Evolutionary conservation across 352 stramenopile genomes (phyloP).

Genomic region (Phytophthora sojae): DNA sequence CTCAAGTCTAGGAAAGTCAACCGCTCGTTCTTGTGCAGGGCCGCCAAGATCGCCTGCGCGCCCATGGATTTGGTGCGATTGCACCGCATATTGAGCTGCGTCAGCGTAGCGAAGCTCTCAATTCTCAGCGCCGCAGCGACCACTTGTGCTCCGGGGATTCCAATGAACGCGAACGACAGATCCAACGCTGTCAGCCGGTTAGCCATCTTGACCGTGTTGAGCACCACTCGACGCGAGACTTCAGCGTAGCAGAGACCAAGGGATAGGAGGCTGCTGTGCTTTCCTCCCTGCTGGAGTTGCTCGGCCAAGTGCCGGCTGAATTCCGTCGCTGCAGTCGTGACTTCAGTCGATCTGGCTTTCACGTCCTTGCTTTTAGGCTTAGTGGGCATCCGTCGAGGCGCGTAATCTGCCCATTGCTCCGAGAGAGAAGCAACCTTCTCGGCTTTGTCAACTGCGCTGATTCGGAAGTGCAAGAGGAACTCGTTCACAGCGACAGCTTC

Average conservation of each 20-base stretch:
- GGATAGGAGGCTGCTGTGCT: conserved; percentile 17
- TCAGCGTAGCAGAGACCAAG: conserved; percentile 23
- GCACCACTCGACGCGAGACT: conserved; percentile 32
- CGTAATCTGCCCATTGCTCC: conserved; percentile 8
- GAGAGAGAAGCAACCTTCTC: background rate
- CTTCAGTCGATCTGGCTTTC: conserved; percentile 9
- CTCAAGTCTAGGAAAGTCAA: conserved; percentile 43
- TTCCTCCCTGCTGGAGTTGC: conserved; percentile 18
- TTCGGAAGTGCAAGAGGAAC: conserved; percentile 24
- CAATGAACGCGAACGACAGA: conserved; percentile 53
- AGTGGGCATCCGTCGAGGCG: background rate
- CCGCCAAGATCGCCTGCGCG: conserved; percentile 24
- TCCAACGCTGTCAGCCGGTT: conserved; percentile 38
- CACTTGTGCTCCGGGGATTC: conserved; percentile 40
- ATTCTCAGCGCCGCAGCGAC: conserved; percentile 46
- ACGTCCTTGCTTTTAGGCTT: background rate
- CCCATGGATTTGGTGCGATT: conserved; percentile 49
- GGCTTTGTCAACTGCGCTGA: conserved; percentile 18
- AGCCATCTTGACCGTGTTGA: conserved; percentile 41
- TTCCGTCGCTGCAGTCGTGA: conserved; percentile 18
- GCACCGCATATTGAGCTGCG: conserved; percentile 39
- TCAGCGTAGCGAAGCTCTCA: conserved; percentile 40
- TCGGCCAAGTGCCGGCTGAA: conserved; percentile 27
- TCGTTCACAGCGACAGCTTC: conserved; percentile 29
- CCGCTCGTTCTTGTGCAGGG: conserved; percentile 32